A percentile compares a stretch with the other conserved stretches of the same genome.
phyloP scores from a whole-genome alignment of 768 basidiomycete species.

The Dacryopinax primogenitus region DNA sequence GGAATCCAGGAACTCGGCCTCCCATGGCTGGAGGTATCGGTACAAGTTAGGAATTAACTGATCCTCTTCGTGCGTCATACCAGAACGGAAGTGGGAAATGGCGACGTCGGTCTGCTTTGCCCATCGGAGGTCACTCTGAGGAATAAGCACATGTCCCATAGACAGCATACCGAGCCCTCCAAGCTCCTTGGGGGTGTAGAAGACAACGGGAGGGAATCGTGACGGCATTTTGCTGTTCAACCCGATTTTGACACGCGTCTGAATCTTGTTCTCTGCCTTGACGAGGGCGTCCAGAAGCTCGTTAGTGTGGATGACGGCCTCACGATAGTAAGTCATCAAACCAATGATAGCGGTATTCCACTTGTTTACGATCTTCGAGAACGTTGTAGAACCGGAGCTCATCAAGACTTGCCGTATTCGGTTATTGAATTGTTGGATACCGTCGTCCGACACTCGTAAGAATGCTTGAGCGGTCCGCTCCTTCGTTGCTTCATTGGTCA shows the following conservation, averaged over 20 bases:
- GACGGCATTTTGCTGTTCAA: slow-evolving; percentile 99
- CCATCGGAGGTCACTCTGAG: slow-evolving; percentile 94
- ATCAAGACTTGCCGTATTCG: slow-evolving; percentile 91
- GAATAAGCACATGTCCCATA: slow-evolving; percentile 98
- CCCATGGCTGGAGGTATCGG: slow-evolving; percentile 94
- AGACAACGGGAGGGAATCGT: slow-evolving; percentile 91
- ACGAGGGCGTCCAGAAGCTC: slow-evolving; percentile 91
- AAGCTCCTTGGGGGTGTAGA: slow-evolving; percentile 95
- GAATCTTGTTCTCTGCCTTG: slow-evolving; percentile 99
- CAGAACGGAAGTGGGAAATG: slow-evolving; percentile 97
- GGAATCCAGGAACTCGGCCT: slow-evolving; percentile 93
- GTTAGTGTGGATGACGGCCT: slow-evolving; percentile 94
- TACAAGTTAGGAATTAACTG: slow-evolving; percentile 95
- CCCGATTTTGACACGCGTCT: slow-evolving; percentile 99
- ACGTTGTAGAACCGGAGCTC: slow-evolving; percentile 97
- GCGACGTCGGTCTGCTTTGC: slow-evolving; percentile 96
- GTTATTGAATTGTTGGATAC: slow-evolving; percentile 95
- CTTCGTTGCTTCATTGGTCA: slow-evolving; percentile 93
- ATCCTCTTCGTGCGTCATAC: slow-evolving; percentile 92
- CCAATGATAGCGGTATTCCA: slow-evolving; percentile 95
- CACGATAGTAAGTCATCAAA: slow-evolving; percentile 95
- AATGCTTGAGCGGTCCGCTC: slow-evolving; percentile 97
- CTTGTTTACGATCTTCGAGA: slow-evolving; percentile 98
- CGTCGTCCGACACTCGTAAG: slow-evolving; percentile 92
- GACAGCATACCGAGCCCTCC: slow-evolving; percentile 98